Evolutionary conservation across 2,329 filamentous ascomycete genomes (phyloP), one percentile per base, ranked within the genome.

Genomic region (Phoma herbarum): DNA sequence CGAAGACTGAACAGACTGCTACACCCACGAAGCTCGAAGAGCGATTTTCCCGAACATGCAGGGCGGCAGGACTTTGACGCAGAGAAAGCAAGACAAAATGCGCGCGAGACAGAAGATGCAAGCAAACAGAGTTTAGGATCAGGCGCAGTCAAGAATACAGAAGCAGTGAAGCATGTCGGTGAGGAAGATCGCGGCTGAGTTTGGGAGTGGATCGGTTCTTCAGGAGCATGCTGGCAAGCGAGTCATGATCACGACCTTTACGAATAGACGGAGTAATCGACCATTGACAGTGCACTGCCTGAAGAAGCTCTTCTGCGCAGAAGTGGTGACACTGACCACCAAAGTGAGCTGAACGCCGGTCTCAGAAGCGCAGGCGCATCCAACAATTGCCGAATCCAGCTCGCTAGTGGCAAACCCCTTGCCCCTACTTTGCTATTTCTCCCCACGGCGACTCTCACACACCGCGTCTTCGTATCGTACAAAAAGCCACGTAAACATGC

Each of bases 41-140:
- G 57, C 26, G 47, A 43, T 26, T 43, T 43, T 14, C 41, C 41
- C 5, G 41, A 55, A 18, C 25, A 54, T 41, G 57, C 47, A 28
- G 52, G 52, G 7, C 42, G 52, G 9, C 46, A 60, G 37, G 57
- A 60, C 12, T 35, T 18, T 23, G 46, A 60, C 18, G 50, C 56
- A 37, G 51, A 42, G 12, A 35, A 29, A 42, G 45, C 49, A 33
- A 49, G 39, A 35, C 39, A 50, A 4, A 53, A 53, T 42, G 56
- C 56, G 26, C 44, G 45, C 28, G 45, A 59, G 25, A 54, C 45
- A 41, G 56, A 59, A 35, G 31, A 50, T 23, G 50, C 56, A 51
- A 59, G 56, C 41, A 59, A 59, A 23, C 50, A 59, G 23, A 59
- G 51, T 22, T 51, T 25, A 16, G 46, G 47, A 16, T 54, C 50